Evolutionary conservation across 768 basidiomycete genomes (phyloP).

Genomic region (Boletus subcaerulescens): DNA sequence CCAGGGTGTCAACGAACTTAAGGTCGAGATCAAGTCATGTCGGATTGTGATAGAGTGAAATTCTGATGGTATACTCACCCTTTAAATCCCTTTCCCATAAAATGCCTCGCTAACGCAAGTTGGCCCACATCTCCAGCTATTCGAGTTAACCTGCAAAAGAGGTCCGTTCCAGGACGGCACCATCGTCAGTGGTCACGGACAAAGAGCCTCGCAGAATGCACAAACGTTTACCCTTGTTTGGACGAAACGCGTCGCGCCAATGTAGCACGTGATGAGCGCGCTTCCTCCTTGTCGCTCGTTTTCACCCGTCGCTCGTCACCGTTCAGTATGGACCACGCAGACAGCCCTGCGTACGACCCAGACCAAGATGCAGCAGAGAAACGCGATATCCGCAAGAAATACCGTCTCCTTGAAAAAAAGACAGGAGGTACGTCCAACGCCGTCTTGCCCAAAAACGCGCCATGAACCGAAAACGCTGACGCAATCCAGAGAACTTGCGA

Average conservation of each 20-base stretch:
- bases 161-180: too few species aligned
- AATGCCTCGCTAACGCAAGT: too few species aligned
- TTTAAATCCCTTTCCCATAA: too few species aligned
- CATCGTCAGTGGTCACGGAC: too few species aligned
- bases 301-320: too few species aligned
- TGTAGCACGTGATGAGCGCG: slow-evolving; percentile 16
- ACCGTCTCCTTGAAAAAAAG: slow-evolving; percentile 60
- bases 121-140: too few species aligned
- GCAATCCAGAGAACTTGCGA: slow-evolving; percentile 42
- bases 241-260: slow-evolving; percentile 17
- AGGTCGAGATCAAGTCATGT: too few species aligned
- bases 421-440: slow-evolving; percentile 53
- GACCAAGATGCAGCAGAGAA: slow-evolving; percentile 83
- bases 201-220: too few species aligned
- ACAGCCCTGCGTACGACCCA: slow-evolving; percentile 61
- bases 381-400: slow-evolving; percentile 68
- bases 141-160: too few species aligned
- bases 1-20: too few species aligned
- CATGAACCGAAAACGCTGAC: neutral
- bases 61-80: too few species aligned
- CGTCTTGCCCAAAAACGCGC: neutral
- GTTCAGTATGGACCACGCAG: slow-evolving; percentile 16
- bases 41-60: too few species aligned
- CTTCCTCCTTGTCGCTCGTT: neutral
- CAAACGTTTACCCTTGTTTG: neutral